phyloP scores from a whole-genome alignment of 345 rosid species.

The Hirschfeldia incana region DNA sequence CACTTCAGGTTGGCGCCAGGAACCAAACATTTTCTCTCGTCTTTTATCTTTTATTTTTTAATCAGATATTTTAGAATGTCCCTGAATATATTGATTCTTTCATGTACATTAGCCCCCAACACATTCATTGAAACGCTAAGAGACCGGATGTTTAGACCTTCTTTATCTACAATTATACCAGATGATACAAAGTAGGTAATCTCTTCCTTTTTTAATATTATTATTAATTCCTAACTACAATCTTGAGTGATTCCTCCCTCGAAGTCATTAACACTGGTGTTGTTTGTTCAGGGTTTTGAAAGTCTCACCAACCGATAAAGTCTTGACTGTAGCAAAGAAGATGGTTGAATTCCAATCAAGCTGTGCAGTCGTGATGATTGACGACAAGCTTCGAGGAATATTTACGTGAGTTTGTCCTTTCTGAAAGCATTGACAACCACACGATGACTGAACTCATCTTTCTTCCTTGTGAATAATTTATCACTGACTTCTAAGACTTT shows the following conservation, averaged over 20 bases:
- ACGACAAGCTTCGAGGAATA: conserved; percentile 79
- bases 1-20: conserved; percentile 59
- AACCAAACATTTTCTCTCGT: not conserved
- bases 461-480: conserved; percentile 6
- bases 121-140: conserved; percentile 88
- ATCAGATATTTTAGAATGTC: not conserved
- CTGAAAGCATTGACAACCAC: not conserved
- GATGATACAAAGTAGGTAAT: conserved; percentile 99
- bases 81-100: not conserved
- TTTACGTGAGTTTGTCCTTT: conserved; percentile 66
- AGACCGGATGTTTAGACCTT: conserved; percentile 92
- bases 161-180: conserved; percentile 76
- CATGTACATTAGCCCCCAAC: conserved; percentile 60
- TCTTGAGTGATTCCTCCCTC: conserved; percentile 5
- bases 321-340: conserved; percentile 67
- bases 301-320: conserved; percentile 80
- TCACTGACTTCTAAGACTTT: conserved; percentile 17
- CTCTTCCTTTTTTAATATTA: conserved; percentile 38
- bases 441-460: not conserved
- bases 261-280: conserved; percentile 18
- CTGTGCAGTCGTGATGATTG: conserved; percentile 75
- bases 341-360: conserved; percentile 78
- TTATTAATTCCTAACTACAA: not conserved
- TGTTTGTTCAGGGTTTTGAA: conserved; percentile 72
- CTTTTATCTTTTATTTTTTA: not conserved